phyloP scores from a whole-genome alignment of 192 early-diverging fungal genomes.

The Gryganskiella cystojenkinii region DNA sequence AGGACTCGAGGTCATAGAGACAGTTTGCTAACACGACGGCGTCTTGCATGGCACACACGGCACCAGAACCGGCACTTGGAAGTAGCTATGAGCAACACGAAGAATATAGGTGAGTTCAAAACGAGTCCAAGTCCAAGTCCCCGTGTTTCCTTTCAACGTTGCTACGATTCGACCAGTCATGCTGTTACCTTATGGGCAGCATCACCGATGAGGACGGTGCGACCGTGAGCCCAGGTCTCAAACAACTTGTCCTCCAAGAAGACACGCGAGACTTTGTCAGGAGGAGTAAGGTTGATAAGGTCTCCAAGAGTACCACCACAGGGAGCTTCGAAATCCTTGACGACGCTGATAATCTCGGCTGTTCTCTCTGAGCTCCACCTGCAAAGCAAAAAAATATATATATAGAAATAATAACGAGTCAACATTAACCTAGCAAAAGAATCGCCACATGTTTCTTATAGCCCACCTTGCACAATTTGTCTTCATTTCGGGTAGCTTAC shows the following conservation, averaged over 20 bases:
- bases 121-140: too few relatives aligned
- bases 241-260: conserved; percentile 3
- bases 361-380: too few relatives aligned
- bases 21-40: background rate
- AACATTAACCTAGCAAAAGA: too few relatives aligned
- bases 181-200: too few relatives aligned
- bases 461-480: too few relatives aligned
- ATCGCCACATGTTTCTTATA: too few relatives aligned
- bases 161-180: too few relatives aligned
- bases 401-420: too few relatives aligned
- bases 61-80: background rate
- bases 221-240: background rate
- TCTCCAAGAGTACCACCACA: background rate
- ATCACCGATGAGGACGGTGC: background rate
- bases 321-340: background rate
- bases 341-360: background rate
- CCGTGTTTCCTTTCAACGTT: too few relatives aligned
- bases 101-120: too few relatives aligned
- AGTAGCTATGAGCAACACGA: background rate
- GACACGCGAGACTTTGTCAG: background rate
- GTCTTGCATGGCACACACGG: conserved; percentile 1
- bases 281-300: background rate
- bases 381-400: too few relatives aligned
- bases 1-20: background rate
- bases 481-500: too few relatives aligned